Percentiles rank a stretch among this genome's conserved stretches.
phyloP scores from a whole-genome alignment of 176 grass and related monocot genomes.

The Triticum turgidum region DNA sequence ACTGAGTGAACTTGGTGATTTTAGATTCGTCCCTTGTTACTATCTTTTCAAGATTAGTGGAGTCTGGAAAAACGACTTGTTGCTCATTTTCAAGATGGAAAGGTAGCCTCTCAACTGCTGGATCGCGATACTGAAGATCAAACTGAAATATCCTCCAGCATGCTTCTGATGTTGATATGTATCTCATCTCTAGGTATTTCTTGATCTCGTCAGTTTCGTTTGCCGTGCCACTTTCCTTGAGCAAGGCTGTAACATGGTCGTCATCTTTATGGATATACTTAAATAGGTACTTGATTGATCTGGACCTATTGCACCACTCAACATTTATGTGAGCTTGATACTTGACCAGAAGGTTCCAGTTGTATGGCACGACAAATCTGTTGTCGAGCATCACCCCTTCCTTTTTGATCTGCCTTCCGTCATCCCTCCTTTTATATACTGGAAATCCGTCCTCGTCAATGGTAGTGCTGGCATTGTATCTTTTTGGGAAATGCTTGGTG shows the following conservation, averaged over 20 bases:
- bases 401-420: not conserved
- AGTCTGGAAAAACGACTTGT: not conserved
- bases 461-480: not conserved
- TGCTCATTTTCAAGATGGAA: constrained; percentile 12
- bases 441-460: not conserved
- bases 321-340: constrained; percentile 31
- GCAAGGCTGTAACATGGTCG: not conserved
- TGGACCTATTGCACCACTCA: constrained; percentile 10
- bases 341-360: not conserved
- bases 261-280: constrained; percentile 23
- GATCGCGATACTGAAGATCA: constrained; percentile 7
- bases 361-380: not conserved
- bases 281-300: constrained; percentile 35
- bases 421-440: too few species aligned
- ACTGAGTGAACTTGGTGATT: constrained; percentile 6
- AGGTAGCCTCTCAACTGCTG: not conserved
- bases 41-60: not conserved
- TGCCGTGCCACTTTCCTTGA: not conserved
- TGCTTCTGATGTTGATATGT: constrained; percentile 7
- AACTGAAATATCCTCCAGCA: constrained; percentile 16
- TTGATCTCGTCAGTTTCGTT: constrained; percentile 24
- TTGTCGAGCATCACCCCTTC: not conserved
- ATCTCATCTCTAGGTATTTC: constrained; percentile 7
- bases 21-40: not conserved
- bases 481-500: constrained; percentile 6